A percentile compares a stretch with the other conserved stretches of the same genome.
Evolutionary conservation across 2,329 filamentous ascomycete genomes (phyloP).

Genomic region (Volutella citrinella): DNA sequence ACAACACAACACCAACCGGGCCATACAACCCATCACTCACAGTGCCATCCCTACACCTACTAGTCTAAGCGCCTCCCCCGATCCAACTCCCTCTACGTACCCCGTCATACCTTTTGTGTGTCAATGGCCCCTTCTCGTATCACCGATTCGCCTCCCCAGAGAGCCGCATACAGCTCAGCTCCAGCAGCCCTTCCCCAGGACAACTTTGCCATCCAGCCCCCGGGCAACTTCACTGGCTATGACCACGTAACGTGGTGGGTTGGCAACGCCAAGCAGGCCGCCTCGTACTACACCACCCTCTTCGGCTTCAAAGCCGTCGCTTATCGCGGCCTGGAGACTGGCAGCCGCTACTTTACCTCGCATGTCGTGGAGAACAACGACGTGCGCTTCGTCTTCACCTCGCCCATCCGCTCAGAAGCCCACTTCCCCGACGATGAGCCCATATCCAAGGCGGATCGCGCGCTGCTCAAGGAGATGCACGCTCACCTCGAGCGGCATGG

Average conservation of each 20-base stretch:
- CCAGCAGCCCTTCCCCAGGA: constrained; percentile 37
- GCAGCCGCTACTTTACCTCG: constrained; percentile 74
- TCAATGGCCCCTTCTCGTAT: constrained; percentile 60
- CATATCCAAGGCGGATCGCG: constrained; percentile 61
- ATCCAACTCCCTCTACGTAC: too few relatives aligned
- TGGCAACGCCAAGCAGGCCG: constrained; percentile 93
- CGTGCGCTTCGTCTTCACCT: constrained; percentile 81
- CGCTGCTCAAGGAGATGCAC: constrained; percentile 71
- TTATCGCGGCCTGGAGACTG: constrained; percentile 86
- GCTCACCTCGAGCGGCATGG: constrained; percentile 82
- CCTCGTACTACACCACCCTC: constrained; percentile 80
- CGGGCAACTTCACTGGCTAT: constrained; percentile 72
- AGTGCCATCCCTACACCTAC: constrained; percentile 5
- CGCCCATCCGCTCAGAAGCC: constrained; percentile 65
- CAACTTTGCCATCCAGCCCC: constrained; percentile 51
- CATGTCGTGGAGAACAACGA: constrained; percentile 77
- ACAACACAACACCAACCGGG: too few relatives aligned
- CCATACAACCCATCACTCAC: too few relatives aligned
- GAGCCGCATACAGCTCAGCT: constrained; percentile 35
- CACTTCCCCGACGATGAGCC: constrained; percentile 57
- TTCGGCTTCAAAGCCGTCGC: constrained; percentile 84
- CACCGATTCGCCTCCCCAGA: constrained; percentile 45
- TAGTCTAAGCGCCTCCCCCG: constrained; percentile 11
- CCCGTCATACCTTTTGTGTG: constrained; percentile 24
- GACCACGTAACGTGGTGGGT: constrained; percentile 96